Base-by-base conservation (phyloP, 2,329 filamentous ascomycete genomes). In the Claviceps capensis region DNA sequence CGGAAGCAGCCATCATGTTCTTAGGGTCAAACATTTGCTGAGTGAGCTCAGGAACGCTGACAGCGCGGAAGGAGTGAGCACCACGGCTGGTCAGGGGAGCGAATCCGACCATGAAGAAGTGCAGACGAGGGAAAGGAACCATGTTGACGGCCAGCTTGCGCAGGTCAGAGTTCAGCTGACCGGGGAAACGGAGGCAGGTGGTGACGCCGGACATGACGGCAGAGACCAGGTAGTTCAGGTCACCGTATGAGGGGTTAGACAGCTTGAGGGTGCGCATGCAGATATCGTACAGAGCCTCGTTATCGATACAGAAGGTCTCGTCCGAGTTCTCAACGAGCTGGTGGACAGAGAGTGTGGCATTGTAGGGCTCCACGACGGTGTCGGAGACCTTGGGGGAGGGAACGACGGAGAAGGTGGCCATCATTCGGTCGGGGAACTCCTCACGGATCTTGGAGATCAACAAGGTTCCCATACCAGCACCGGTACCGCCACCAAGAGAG, bases 41-140 rank as follows among this genome's bases (percentile, higher is more conserved):
- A 66, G 91, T 97, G 72, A 98, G 83, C 79, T 97, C 93, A 54
- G 91, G 91, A 57, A 97, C 93, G 66, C 85, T 89, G 72, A 97
- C 86, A 61, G 93, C 90, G 69, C 93, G 93, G 91, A 97, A 98
- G 63, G 87, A 88, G 80, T 93, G 74, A 61, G 90, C 85, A 65
- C 75, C 75, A 58, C 75, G 75, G 72, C 88, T 94, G 72, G 93
- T 97, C 67, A 98, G 82, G 69, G 93, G 93, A 73, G 93, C 91
- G 71, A 97, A 98, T 72, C 93, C 93, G 70, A 98, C 91, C 93
- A 97, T 98, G 85, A 98, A 98, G 85, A 98, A 98, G 78, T 98
- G 93, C 59, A 98, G 88, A 89, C 93, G 93, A 63, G 93, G 93
- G 87, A 98, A 98, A 56, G 93, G 93, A 75, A 98, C 93, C 81